phyloP scores from a whole-genome alignment of 495 filamentous ascomycete genomes.

The Penicillium cinerascens region DNA sequence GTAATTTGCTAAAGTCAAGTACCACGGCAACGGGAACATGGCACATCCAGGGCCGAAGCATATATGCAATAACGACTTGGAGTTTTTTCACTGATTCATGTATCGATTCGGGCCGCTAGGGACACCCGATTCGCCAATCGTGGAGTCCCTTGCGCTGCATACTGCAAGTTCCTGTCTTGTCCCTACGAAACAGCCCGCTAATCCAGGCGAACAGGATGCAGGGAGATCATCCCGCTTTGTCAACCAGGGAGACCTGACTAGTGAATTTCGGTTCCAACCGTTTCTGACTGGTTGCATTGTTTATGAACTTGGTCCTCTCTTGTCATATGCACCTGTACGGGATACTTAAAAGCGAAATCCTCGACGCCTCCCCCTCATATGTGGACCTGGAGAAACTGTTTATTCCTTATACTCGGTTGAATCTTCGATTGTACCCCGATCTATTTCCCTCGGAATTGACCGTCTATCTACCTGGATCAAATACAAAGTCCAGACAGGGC shows the following conservation, averaged over 20 bases:
- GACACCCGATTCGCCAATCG: constrained; percentile 10
- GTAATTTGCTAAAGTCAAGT: not conserved
- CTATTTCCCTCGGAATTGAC: not conserved
- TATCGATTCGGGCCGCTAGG: constrained; percentile 1
- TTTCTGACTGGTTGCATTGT: constrained; percentile 16
- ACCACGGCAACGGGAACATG: not conserved
- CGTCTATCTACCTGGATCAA: not conserved
- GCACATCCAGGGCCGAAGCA: not conserved
- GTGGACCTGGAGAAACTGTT: constrained; percentile 1
- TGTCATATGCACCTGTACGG: not conserved
- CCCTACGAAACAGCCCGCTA: constrained; percentile 11
- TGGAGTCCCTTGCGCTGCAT: constrained; percentile 21
- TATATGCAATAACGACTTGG: too few species aligned
- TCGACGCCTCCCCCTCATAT: not conserved
- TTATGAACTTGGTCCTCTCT: constrained; percentile 7
- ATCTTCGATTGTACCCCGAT: not conserved
- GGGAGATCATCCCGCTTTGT: constrained; percentile 8
- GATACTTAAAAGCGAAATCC: constrained; percentile 8
- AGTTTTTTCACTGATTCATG: not conserved
- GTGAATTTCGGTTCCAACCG: constrained; percentile 16
- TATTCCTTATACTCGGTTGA: constrained; percentile 9
- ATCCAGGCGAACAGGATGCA: constrained; percentile 25
- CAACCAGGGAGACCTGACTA: constrained; percentile 14
- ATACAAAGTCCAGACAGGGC: not conserved
- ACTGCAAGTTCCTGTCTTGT: constrained; percentile 21